These are phyloP conservation scores for Luzula sylvatica DNA, from an alignment of 176 grass and related monocot genomes.

Conservation along the genomic window DNA sequence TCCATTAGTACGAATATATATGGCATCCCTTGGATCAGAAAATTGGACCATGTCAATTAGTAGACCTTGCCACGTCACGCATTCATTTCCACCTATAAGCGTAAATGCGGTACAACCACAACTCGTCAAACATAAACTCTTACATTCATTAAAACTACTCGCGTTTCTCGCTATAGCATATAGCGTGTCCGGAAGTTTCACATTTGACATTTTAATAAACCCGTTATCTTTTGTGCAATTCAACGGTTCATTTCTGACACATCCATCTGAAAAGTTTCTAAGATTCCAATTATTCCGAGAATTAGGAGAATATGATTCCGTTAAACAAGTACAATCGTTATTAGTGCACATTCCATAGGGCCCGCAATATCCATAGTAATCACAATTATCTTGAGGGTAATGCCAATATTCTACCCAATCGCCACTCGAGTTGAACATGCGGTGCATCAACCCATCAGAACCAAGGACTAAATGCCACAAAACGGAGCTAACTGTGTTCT, in stretches of 20 bases:
- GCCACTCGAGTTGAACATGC: slow-evolving; percentile 6
- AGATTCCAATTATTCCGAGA: slow-evolving; percentile 31
- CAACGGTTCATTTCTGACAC: not conserved
- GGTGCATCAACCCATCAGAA: slow-evolving; percentile 29
- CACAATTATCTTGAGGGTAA: slow-evolving; percentile 34
- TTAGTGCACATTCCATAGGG: slow-evolving; percentile 35
- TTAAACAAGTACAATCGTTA: slow-evolving; percentile 26
- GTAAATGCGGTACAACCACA: slow-evolving; percentile 21
- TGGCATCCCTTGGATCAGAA: not conserved
- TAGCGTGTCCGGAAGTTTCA: slow-evolving; percentile 48
- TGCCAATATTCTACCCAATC: slow-evolving; percentile 35
- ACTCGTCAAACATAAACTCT: slow-evolving; percentile 8
- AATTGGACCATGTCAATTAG: slow-evolving; percentile 34
- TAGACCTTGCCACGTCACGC: slow-evolving; percentile 42
- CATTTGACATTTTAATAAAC: slow-evolving; percentile 27
- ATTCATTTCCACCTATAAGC: slow-evolving; percentile 18
- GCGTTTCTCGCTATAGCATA: not conserved
- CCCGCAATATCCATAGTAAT: slow-evolving; percentile 31
- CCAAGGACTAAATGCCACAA: slow-evolving; percentile 29
- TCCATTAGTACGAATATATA: not conserved
- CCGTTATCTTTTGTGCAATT: slow-evolving; percentile 12
- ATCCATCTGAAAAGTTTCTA: slow-evolving; percentile 37
- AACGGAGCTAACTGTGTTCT: not conserved
- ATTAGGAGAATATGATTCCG: slow-evolving; percentile 5
- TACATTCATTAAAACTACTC: slow-evolving; percentile 11